Base-by-base conservation (phyloP, 2,329 filamentous ascomycete species). In the Aspergillus puulaauensis region DNA sequence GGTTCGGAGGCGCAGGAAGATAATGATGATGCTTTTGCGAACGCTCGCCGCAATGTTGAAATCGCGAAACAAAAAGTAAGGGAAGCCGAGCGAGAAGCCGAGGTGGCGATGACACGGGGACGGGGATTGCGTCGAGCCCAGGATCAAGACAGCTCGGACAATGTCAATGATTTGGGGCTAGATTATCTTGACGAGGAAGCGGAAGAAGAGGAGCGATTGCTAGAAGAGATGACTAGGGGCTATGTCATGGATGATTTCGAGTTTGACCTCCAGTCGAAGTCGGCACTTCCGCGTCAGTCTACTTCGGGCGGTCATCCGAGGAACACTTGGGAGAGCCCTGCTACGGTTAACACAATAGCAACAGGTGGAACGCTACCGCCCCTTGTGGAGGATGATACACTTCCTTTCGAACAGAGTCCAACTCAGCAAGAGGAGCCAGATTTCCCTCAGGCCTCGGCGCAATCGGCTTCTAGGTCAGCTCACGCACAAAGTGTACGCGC, bases 191-290 rank as follows among this genome's bases (percentile, higher is more conserved):
- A 85, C 31, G 85, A 86, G 52, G 87, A 89, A 64, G 86, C 84
- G 3, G 88, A 92, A 55, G 90, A 93, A 63, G 83, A 85, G 69
- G 90, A 93, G 69, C 83, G 87, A 35, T 82, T 92, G 53, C 75
- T 97, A 49, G 93, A 97, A 61, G 91, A 96, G 71, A 91, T 98
- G 83, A 92, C 90, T 0, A 86, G 85, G 62, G 91, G 90, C 53
- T 93, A 92, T 72, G 84, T 87, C 54, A 86, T 95, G 68, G 90
- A 93, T 56, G 89, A 93, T 56, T 96, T 96, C 68, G 83, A 90
- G 57, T 90, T 93, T 69, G 88, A 86, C 54, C 75, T 87, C 35
- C 83, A 86, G 65, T 83, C 83, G 6, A 90, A 88, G 65, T 87
- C 85, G 15, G 82, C 86, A 24, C 73, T 90, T 21, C 89, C 90